Percentiles rank a stretch among this genome's conserved stretches.
Conservation (phyloP, 495 filamentous ascomycete species). For the Hyaloscypha finlandica region DNA sequence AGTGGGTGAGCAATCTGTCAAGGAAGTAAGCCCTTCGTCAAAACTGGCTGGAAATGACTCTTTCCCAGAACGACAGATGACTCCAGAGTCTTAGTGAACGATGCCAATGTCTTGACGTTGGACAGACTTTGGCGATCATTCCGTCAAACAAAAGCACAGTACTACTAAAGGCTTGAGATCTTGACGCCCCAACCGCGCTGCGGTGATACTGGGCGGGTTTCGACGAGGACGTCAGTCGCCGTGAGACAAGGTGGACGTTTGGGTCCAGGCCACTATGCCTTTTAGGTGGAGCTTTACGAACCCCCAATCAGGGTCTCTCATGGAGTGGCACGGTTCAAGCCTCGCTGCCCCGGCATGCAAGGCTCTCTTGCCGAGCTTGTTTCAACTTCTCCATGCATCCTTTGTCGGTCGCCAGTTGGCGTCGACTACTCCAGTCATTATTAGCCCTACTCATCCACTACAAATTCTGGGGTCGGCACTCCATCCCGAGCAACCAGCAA, state of each 20-base stretch:
- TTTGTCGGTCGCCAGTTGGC: not conserved
- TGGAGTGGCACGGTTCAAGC: not conserved
- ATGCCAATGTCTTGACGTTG: not conserved
- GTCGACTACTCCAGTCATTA: not conserved
- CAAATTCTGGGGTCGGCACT: too few relatives aligned
- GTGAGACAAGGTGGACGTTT: slow-evolving; percentile 15
- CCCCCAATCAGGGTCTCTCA: not conserved
- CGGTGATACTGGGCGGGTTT: slow-evolving; percentile 6
- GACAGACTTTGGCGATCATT: not conserved
- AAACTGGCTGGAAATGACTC: not conserved
- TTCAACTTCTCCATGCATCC: not conserved
- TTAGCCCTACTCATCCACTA: too few relatives aligned
- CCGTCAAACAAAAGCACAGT: not conserved
- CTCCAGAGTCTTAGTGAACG: not conserved
- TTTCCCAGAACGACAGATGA: not conserved
- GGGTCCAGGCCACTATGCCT: not conserved
- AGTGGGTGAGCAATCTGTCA: not conserved
- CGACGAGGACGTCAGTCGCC: not conserved
- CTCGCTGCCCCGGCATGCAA: not conserved
- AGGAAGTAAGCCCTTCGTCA: not conserved
- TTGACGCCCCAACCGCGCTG: not conserved
- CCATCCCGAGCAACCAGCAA: not conserved
- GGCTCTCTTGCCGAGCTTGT: not conserved
- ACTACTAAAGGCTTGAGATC: not conserved
- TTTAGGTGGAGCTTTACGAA: not conserved